Evolutionary conservation across 2,329 filamentous ascomycete species (phyloP).

Genomic region (Paecilomyces formosus): DNA sequence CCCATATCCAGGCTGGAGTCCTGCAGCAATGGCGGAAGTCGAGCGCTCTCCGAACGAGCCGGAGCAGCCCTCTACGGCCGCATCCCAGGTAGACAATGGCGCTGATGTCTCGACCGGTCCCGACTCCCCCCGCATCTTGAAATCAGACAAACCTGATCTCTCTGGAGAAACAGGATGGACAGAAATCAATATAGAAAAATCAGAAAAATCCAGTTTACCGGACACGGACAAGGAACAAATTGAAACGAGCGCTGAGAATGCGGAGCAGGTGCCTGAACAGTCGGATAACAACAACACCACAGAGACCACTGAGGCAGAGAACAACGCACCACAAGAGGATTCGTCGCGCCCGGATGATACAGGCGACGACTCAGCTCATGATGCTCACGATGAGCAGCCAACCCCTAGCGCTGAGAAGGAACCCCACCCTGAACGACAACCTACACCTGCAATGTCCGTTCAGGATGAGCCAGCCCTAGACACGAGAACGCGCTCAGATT

Average conservation of each 20-base stretch:
- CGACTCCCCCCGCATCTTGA: constrained; percentile 16
- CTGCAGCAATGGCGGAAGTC: constrained; percentile 35
- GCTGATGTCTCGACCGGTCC: constrained; percentile 18
- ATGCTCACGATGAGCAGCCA: constrained; percentile 9
- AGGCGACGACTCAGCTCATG: constrained; percentile 8
- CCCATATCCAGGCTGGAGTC: constrained; percentile 26
- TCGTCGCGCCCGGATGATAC: constrained; percentile 10
- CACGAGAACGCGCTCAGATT: constrained; percentile 49
- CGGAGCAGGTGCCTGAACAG: constrained; percentile 16
- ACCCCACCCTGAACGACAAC: constrained; percentile 6
- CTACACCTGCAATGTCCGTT: constrained; percentile 9
- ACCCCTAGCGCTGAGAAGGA: constrained; percentile 4
- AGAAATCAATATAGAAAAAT: constrained; percentile 16
- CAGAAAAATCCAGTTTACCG: constrained; percentile 4
- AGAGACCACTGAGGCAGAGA: constrained; percentile 14
- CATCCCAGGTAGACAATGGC: constrained; percentile 19
- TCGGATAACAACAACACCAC: constrained; percentile 14
- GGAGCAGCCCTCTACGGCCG: constrained; percentile 16
- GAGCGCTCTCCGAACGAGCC: constrained; percentile 26
- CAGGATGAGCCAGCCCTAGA: constrained; percentile 18
- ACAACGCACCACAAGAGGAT: constrained; percentile 10
- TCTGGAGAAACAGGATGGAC: constrained; percentile 21
- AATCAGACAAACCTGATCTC: constrained; percentile 24
- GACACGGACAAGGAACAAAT: constrained; percentile 4
- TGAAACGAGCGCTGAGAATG: constrained; percentile 13